Conservation (phyloP, 2,329 filamentous ascomycete genomes). For the Pseudogymnoascus sp. region DNA sequence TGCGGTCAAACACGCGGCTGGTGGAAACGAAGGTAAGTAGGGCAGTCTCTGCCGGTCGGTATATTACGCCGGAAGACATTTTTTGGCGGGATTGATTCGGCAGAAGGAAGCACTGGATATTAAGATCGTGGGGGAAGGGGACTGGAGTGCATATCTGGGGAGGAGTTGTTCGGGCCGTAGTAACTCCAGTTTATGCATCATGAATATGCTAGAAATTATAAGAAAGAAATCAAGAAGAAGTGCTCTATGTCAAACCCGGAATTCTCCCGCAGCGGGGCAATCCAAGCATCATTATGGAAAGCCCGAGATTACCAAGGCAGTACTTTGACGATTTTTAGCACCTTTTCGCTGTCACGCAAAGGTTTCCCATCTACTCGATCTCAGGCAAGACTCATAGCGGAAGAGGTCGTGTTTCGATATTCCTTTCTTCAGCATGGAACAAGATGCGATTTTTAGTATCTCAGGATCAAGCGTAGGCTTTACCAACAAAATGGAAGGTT, state of each 20-base stretch:
- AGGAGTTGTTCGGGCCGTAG: not conserved
- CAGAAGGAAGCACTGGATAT: not conserved
- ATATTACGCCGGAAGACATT: not conserved
- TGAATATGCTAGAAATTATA: not conserved
- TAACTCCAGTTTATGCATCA: not conserved
- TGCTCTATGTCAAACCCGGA: not conserved
- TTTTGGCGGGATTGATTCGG: not conserved
- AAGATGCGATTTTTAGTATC: not conserved
- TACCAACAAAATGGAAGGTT: not conserved
- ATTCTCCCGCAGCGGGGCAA: not conserved
- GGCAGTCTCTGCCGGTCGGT: not conserved
- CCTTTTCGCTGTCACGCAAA: not conserved
- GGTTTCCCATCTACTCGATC: not conserved
- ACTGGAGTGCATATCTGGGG: not conserved
- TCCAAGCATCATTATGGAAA: not conserved
- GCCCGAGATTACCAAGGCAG: not conserved
- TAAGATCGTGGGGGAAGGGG: not conserved
- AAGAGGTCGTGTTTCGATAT: not conserved
- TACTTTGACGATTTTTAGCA: not conserved
- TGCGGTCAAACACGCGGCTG: not conserved
- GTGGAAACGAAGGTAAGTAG: not conserved
- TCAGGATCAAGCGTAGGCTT: not conserved
- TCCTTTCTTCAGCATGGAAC: not conserved
- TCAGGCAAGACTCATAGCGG: not conserved
- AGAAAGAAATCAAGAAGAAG: not conserved